phyloP scores from a whole-genome alignment of 2,329 filamentous ascomycete species.

The Epichloe baconii region DNA sequence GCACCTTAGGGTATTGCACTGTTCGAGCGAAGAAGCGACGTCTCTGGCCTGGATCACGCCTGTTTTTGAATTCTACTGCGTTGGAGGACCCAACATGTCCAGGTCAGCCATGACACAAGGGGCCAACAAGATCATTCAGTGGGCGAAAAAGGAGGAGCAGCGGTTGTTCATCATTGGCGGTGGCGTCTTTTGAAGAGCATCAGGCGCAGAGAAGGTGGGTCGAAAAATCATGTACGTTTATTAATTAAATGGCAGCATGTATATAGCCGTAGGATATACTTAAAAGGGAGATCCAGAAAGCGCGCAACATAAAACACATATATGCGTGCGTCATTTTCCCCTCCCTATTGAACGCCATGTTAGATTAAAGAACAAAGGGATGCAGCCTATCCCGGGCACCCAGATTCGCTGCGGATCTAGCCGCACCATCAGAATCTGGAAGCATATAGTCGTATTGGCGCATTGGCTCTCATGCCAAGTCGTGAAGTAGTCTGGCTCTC shows the following conservation, averaged over 20 bases:
- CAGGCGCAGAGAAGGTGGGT: background rate
- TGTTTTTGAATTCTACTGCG: constrained; percentile 84
- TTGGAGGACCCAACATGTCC: constrained; percentile 64
- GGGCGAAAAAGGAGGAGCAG: constrained; percentile 86
- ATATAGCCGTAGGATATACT: background rate
- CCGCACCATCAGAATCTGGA: background rate
- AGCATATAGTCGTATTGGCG: background rate
- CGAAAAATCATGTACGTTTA: background rate
- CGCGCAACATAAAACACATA: background rate
- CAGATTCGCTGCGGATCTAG: background rate
- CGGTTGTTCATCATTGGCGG: constrained; percentile 93
- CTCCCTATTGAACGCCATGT: background rate
- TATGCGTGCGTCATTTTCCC: background rate
- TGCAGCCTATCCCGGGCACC: background rate
- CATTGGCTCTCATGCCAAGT: background rate
- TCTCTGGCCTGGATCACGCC: constrained; percentile 86
- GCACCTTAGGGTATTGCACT: constrained; percentile 77
- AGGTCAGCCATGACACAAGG: constrained; percentile 61
- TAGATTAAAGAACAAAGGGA: background rate
- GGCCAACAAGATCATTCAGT: constrained; percentile 80
- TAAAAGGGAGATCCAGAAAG: background rate
- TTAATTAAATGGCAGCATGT: background rate
- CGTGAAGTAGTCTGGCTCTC: background rate
- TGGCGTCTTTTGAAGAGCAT: constrained; percentile 52
- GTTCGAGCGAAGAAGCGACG: constrained; percentile 59